A percentile compares a stretch with the other conserved stretches of the same genome.
Evolutionary conservation across 2,329 filamentous ascomycete genomes (phyloP).

Genomic region (Fusarium coicis): DNA sequence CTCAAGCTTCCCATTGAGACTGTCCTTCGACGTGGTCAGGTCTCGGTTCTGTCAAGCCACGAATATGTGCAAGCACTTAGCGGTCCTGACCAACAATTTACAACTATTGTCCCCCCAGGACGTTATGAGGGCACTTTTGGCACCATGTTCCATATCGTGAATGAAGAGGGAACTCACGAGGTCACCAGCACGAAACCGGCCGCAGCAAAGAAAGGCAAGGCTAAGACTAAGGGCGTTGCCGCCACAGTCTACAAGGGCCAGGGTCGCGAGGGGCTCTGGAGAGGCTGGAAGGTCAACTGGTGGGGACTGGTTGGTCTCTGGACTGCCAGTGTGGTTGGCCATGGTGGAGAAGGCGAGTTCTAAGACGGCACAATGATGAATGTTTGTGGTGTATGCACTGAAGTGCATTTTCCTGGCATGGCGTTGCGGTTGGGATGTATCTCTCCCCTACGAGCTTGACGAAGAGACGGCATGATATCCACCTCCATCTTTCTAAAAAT

Average conservation of each 20-base stretch:
- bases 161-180: slow-evolving; percentile 79
- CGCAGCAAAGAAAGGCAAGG: slow-evolving; percentile 48
- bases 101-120: slow-evolving; percentile 83
- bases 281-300: slow-evolving; percentile 82
- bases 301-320: slow-evolving; percentile 81
- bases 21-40: slow-evolving; percentile 87
- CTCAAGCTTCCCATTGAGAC: slow-evolving; percentile 92
- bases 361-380: slow-evolving; percentile 46
- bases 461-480: slow-evolving; percentile 57
- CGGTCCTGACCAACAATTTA: slow-evolving; percentile 57
- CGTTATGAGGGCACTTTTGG: slow-evolving; percentile 88
- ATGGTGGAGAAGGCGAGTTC: slow-evolving; percentile 70
- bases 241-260: slow-evolving; percentile 67
- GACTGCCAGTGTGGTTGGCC: slow-evolving; percentile 73
- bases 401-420: slow-evolving; percentile 48
- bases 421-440: slow-evolving; percentile 49
- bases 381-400: slow-evolving; percentile 34
- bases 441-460: slow-evolving; percentile 53
- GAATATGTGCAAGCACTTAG: slow-evolving; percentile 62
- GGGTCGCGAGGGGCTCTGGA: slow-evolving; percentile 74
- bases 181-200: slow-evolving; percentile 49
- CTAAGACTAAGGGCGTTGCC: slow-evolving; percentile 46
- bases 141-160: slow-evolving; percentile 87
- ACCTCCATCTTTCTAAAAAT: slow-evolving; percentile 42
- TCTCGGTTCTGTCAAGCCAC: slow-evolving; percentile 72